Base-by-base conservation (phyloP, 75 land plant species). In the Pseudotsuga menziesii region DNA sequence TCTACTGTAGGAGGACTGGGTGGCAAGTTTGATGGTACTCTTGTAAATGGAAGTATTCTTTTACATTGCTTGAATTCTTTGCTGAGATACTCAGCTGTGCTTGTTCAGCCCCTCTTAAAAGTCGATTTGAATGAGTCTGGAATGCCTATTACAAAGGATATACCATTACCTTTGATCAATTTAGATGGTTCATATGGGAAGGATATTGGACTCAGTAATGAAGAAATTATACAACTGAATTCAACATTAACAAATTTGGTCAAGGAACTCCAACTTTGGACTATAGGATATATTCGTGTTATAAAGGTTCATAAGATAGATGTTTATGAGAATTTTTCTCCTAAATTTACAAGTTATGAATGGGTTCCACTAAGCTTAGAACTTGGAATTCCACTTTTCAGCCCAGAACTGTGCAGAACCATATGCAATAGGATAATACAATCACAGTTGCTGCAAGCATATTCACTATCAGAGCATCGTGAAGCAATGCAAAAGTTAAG, bases 311-410 rank as follows among this genome's bases (percentile, higher is more conserved):
- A 69, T 25, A 87, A 78, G 74, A 79, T 80, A 60, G 82, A 58
- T 66, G 87, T 79, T 78, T 56, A 75, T 44, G 84, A 81, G 27
- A 55, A 72, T 11, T 69, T 76, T 61, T 57, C 79, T n/a, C 63
- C 78, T 60, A 82, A 81, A 67, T 67, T 64, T 75, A 80, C 82
- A 52, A 78, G 85, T 78, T 86, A 78, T 88, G 95, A 89, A 54
- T 97, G 99, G 99, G 98, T 97, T 66, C 99, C 98, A 61, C 78
- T 95, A 35, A 85, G 92, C 82, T 84, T 97, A 16, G 98, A 94
- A 79, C 94, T 97, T 87, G 99, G 99, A 15, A 83, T 97, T 36
- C 99, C 99, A 14, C 90, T 97, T 71, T 97, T 94, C 76, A 89
- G 86, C 81, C 94, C 98, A 26, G 88, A 91, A 59, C 82, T 97